Percentiles rank a stretch among this genome's conserved stretches.
Conservation (phyloP, 2,329 filamentous ascomycete species). For the Keithomyces neogunnii region DNA sequence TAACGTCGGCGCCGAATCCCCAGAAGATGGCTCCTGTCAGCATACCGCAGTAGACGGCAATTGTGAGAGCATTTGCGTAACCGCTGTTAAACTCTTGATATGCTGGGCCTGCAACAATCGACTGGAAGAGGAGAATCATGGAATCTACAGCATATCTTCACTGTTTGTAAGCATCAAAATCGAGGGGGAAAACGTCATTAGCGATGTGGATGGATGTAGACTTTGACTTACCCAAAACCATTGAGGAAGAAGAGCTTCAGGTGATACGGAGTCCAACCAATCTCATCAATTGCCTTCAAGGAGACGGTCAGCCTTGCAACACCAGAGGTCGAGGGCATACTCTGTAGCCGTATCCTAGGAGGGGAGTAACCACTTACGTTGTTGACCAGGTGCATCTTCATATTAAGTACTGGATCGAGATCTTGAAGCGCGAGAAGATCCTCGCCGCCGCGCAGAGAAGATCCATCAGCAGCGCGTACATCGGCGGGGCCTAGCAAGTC, state of each 20-base stretch:
- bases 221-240: conserved; percentile 40
- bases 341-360: too few relatives aligned
- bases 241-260: conserved; percentile 54
- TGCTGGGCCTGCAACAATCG: conserved; percentile 50
- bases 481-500: conserved; percentile 1
- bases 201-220: neutral
- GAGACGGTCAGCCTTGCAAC: neutral
- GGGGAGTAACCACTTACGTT: conserved; percentile 37
- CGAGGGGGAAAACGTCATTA: neutral
- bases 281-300: conserved; percentile 43
- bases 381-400: conserved; percentile 63
- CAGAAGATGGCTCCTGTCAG: conserved; percentile 55
- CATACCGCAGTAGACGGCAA: conserved; percentile 52
- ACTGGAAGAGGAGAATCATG: conserved; percentile 46
- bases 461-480: conserved; percentile 10
- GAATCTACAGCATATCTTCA: conserved; percentile 39
- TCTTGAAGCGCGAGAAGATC: conserved; percentile 51
- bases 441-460: conserved; percentile 18
- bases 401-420: conserved; percentile 52
- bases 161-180: neutral
- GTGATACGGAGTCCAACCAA: conserved; percentile 52
- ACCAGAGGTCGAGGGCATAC: neutral
- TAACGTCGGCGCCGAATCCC: conserved; percentile 59
- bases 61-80: conserved; percentile 49
- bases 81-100: conserved; percentile 50